Evolutionary conservation across 2,329 filamentous ascomycete genomes (phyloP).

Genomic region (Whalleya microplaca): DNA sequence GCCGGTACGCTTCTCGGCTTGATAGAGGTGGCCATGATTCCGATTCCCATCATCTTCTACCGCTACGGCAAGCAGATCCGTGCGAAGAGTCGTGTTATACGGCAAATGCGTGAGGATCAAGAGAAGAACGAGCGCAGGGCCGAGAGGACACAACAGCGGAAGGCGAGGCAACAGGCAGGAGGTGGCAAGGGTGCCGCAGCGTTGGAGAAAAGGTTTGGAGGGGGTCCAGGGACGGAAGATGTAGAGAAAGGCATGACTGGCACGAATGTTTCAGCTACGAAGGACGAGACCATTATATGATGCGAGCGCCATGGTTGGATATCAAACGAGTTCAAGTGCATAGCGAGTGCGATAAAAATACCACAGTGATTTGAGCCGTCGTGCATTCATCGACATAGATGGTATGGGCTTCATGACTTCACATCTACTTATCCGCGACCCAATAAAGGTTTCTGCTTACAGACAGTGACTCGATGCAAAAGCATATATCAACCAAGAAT

Average conservation of each 20-base stretch:
- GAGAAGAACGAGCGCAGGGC: constrained; percentile 42
- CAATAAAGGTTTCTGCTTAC: too few relatives aligned
- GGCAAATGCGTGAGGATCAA: constrained; percentile 50
- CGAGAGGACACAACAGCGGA: constrained; percentile 36
- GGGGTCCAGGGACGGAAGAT: constrained; percentile 1
- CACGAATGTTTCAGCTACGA: not conserved
- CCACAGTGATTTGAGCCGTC: not conserved
- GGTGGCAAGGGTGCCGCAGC: not conserved
- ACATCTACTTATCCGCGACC: too few relatives aligned
- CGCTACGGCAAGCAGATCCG: constrained; percentile 59
- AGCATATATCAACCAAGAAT: too few relatives aligned
- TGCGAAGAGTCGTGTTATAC: constrained; percentile 52
- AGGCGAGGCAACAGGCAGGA: constrained; percentile 15
- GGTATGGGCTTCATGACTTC: too few relatives aligned
- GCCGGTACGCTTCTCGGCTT: constrained; percentile 75
- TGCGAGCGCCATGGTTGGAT: not conserved
- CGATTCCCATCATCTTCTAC: constrained; percentile 82
- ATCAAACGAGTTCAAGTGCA: not conserved
- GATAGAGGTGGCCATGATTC: constrained; percentile 73
- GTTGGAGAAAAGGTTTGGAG: constrained; percentile 5
- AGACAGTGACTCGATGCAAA: too few relatives aligned
- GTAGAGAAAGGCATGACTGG: constrained; percentile 11
- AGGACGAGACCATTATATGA: constrained; percentile 11
- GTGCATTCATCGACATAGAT: too few relatives aligned
- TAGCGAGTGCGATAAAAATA: constrained; percentile 2